Evolutionary conservation across 2,329 filamentous ascomycete species (phyloP).

Genomic region (Pseudogymnoascus sp.): DNA sequence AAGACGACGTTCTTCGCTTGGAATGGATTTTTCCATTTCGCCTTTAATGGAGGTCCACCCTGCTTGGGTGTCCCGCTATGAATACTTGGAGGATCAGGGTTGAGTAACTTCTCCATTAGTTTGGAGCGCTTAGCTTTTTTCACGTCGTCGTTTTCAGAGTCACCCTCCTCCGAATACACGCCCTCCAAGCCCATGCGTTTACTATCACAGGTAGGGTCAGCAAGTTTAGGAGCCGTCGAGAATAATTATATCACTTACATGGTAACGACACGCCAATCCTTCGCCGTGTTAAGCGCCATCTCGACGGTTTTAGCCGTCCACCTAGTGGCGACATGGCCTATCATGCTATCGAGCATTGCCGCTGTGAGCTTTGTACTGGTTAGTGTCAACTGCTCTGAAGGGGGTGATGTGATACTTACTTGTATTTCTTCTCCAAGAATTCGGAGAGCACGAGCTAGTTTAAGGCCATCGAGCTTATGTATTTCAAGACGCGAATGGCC

Average conservation of each 20-base stretch:
- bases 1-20: not conserved
- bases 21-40: not conserved
- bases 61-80: too few relatives aligned
- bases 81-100: not conserved
- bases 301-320: not conserved
- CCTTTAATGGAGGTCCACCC: not conserved
- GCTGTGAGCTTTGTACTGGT: not conserved
- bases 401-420: not conserved
- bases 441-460: not conserved
- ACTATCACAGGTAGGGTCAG: not conserved
- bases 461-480: not conserved
- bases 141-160: not conserved
- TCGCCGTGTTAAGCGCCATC: not conserved
- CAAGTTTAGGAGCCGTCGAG: not conserved
- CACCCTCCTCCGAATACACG: not conserved
- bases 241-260: not conserved
- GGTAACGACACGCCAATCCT: not conserved
- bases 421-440: not conserved
- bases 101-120: not conserved
- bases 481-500: not conserved
- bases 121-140: not conserved
- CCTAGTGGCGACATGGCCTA: not conserved
- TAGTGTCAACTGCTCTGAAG: not conserved
- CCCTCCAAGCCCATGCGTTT: not conserved
- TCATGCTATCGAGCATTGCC: not conserved